phyloP scores from a whole-genome alignment of 148 eudicot genomes.

The Agrostemma githago region DNA sequence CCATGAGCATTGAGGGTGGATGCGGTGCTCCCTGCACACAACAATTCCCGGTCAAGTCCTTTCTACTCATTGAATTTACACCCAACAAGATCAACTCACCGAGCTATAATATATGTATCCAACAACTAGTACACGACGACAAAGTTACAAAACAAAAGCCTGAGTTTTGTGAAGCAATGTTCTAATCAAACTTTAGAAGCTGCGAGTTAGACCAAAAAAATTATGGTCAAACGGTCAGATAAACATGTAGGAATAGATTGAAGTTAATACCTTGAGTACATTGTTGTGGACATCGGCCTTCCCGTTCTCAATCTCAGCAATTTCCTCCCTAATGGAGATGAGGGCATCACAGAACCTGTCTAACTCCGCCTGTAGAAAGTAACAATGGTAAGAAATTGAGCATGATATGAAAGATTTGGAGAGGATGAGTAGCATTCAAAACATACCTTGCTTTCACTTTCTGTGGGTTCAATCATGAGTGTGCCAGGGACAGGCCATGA shows the following conservation, averaged over 20 bases:
- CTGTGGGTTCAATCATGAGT: conserved; percentile 99
- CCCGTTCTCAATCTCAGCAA: conserved; percentile 82
- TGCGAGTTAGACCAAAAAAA: neutral
- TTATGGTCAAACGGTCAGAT: neutral
- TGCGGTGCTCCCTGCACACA: conserved; percentile 90
- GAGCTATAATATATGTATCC: neutral
- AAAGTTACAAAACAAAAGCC: neutral
- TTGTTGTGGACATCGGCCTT: conserved; percentile 77
- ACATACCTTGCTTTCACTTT: conserved; percentile 96
- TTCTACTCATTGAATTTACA: neutral
- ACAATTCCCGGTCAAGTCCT: neutral
- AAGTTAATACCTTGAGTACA: conserved; percentile 73
- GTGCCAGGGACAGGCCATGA: conserved; percentile 99
- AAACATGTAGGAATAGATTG: neutral
- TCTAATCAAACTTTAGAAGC: too few species aligned
- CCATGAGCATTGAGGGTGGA: conserved; percentile 90
- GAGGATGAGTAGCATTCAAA: conserved; percentile 1
- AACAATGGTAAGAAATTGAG: conserved; percentile 13
- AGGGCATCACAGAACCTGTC: conserved; percentile 95
- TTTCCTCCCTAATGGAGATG: conserved; percentile 93
- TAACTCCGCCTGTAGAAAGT: conserved; percentile 64
- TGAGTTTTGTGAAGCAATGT: neutral
- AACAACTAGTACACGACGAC: neutral
- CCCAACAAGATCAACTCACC: neutral
- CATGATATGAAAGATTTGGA: neutral